Conservation (phyloP, 2,329 filamentous ascomycete species). For the Pyrenochaeta sp. region DNA sequence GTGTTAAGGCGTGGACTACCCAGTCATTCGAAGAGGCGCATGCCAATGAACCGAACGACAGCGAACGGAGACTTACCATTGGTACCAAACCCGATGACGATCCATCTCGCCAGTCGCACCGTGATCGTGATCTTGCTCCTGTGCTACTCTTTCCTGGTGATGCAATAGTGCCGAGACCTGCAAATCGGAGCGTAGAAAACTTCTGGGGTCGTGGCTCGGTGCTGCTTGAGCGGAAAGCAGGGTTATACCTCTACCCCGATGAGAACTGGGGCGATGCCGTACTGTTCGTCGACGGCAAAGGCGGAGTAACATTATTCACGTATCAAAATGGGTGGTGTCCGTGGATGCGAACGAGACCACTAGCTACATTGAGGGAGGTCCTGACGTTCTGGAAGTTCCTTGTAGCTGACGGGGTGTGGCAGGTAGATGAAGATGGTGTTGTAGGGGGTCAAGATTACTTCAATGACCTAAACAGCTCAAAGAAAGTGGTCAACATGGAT, state of each 20-base stretch:
- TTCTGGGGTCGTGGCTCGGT: slow-evolving; percentile 8
- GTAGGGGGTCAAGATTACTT: slow-evolving; percentile 3
- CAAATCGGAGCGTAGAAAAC: slow-evolving; percentile 3
- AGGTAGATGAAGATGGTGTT: slow-evolving; percentile 7
- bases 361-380: slow-evolving; percentile 10
- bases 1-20: slow-evolving; percentile 5
- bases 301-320: slow-evolving; percentile 4
- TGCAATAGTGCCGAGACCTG: neutral
- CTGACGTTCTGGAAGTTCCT: slow-evolving; percentile 10
- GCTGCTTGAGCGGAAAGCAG: slow-evolving; percentile 8
- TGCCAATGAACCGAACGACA: slow-evolving; percentile 5
- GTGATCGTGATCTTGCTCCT: slow-evolving; percentile 5
- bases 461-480: slow-evolving; percentile 1
- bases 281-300: slow-evolving; percentile 7
- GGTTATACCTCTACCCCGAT: slow-evolving; percentile 7
- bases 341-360: slow-evolving; percentile 5
- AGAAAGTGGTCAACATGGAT: slow-evolving; percentile 1
- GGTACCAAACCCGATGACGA: slow-evolving; percentile 6
- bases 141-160: slow-evolving; percentile 8
- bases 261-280: slow-evolving; percentile 8
- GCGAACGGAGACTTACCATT: slow-evolving; percentile 6
- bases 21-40: slow-evolving; percentile 3
- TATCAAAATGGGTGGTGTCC: slow-evolving; percentile 10
- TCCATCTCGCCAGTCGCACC: slow-evolving; percentile 4
- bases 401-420: slow-evolving; percentile 5